Conservation (phyloP, 1,139 yeast species). For the Magnusiomyces fungicola region DNA sequence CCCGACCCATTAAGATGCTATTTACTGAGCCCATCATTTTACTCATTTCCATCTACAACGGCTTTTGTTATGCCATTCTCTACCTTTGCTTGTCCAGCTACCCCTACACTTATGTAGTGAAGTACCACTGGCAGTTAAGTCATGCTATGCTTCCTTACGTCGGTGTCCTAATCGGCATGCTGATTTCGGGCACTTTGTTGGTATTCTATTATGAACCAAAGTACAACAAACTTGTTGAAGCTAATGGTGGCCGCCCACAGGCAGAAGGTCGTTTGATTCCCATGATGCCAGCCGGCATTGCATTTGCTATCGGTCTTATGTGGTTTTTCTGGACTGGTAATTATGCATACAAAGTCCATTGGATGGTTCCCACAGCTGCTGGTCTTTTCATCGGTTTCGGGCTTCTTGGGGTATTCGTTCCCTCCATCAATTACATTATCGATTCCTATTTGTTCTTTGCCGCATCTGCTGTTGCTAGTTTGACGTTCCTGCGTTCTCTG, state of each 20-base stretch:
- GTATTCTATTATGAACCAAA: constrained; percentile 31
- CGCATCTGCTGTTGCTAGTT: constrained; percentile 90
- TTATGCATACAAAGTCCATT: constrained; percentile 58
- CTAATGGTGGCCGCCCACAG: constrained; percentile 52
- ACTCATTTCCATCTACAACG: constrained; percentile 62
- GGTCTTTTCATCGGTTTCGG: constrained; percentile 71
- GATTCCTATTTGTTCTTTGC: constrained; percentile 75
- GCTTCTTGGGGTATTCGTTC: constrained; percentile 63
- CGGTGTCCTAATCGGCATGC: constrained; percentile 45
- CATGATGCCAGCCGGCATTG: constrained; percentile 59
- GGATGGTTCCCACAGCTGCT: constrained; percentile 80
- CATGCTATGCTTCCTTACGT: constrained; percentile 45
- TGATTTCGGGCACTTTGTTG: constrained; percentile 25
- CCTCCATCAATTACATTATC: constrained; percentile 70
- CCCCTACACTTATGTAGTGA: constrained; percentile 59
- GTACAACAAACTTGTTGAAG: constrained; percentile 30
- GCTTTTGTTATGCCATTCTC: constrained; percentile 77
- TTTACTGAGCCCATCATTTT: constrained; percentile 66
- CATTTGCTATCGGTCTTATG: constrained; percentile 69
- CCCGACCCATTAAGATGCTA: constrained; percentile 66
- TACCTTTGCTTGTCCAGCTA: constrained; percentile 72
- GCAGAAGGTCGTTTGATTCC: constrained; percentile 79
- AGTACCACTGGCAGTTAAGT: constrained; percentile 47
- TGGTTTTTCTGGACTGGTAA: constrained; percentile 87
- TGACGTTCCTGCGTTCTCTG: constrained; percentile 72